Evolutionary conservation across 2,329 filamentous ascomycete species (phyloP), one percentile per base, ranked within the genome.

Genomic region (Cryoendolithus antarcticus): DNA sequence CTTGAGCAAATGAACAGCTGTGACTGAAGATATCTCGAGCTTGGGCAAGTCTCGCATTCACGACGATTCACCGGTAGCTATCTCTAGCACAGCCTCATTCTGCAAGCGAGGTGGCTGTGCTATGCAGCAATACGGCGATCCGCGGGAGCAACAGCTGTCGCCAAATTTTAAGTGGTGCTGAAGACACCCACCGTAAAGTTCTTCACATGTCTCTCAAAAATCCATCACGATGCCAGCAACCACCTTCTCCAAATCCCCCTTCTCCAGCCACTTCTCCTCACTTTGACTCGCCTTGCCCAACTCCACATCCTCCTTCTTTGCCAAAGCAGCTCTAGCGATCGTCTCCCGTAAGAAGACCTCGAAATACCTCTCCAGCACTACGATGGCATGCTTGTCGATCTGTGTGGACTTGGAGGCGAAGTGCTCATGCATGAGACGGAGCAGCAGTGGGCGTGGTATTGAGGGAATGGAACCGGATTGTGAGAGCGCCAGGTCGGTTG

Each of bases 331-430:
- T 54, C 89, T 65, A 10, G 86, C 85, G 56, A 96, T 77, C 1
- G 86, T 85, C 64, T 96, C 89, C 45, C 82, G 72, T 38, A 94
- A 82, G 62, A 95, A 96, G 0, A 89, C 75, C 60, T 95, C 86
- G 61, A 95, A 72, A 58, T 96, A 96, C 62, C 81, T 86, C 9
- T 77, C 81, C 42, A 88, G 73, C 1, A 86, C 74, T 5, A 66
- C 71, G 57, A 88, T 84, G 3, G 86, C 86, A 53, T 86, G 82
- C 51, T 75, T 79, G 6, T 79, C 78, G 47, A 94, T 77, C 48
- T 80, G 71, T 15, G 82, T 88, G 40, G 73, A 71, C 35, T 81
- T 73, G 50, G 80, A 64, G 34, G 67, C 69, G 55, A 95, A 94
- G 56, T 82, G 77, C 50, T 88, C 77, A 56, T 93, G 80, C 28